Evolutionary conservation across 345 rosid species (phyloP).

Genomic region (Eucalyptus cladocalyx): DNA sequence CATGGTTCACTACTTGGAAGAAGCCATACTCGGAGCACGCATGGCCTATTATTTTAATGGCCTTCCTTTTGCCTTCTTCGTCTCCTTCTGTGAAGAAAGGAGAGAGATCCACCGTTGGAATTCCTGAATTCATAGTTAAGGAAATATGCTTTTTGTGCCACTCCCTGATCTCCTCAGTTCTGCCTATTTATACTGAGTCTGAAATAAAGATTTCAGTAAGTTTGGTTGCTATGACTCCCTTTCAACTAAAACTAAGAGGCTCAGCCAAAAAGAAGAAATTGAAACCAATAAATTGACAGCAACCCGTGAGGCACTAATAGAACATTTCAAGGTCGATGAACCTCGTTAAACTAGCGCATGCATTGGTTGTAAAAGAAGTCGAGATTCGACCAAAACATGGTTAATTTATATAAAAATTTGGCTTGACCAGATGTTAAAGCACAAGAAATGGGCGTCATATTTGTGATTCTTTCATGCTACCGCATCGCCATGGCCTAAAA

Average conservation of each 20-base stretch:
- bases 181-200: neutral
- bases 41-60: neutral
- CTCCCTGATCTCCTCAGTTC: neutral
- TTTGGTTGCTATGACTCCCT: neutral
- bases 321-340: neutral
- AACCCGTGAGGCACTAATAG: neutral
- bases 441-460: neutral
- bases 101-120: neutral
- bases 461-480: neutral
- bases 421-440: neutral
- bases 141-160: neutral
- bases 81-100: neutral
- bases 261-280: neutral
- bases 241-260: neutral
- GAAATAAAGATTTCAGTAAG: neutral
- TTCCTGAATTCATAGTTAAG: neutral
- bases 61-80: neutral
- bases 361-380: neutral
- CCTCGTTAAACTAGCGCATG: neutral
- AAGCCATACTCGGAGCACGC: constrained; percentile 18
- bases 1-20: constrained; percentile 44
- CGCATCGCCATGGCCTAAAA: neutral
- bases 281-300: neutral
- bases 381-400: neutral
- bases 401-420: neutral